phyloP scores from a whole-genome alignment of 78 protist species.

The Isochrysis galbana region DNA sequence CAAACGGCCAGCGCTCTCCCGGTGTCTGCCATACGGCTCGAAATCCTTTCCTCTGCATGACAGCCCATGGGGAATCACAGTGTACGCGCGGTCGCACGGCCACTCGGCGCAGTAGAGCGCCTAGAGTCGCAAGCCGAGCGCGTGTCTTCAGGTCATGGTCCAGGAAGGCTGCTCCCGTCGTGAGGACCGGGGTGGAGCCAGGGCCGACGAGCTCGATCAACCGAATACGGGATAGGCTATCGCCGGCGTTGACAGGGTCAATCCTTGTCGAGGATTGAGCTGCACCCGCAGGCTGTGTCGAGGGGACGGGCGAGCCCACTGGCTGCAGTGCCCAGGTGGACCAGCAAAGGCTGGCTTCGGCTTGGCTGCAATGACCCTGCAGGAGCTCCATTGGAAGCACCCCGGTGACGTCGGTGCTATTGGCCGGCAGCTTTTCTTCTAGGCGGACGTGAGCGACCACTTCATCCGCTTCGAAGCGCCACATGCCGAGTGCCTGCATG shows the following conservation, averaged over 20 bases:
- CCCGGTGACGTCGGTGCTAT: background rate
- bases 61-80: background rate
- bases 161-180: background rate
- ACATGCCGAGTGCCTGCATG: background rate
- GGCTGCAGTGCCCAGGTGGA: background rate
- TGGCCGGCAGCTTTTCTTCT: background rate
- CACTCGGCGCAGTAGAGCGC: background rate
- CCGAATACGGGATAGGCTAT: background rate
- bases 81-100: background rate
- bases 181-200: background rate
- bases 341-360: background rate
- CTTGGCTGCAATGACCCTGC: background rate
- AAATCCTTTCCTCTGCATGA: background rate
- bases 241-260: background rate
- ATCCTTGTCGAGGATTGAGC: background rate
- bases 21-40: background rate
- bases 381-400: background rate
- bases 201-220: background rate
- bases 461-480: background rate
- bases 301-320: background rate
- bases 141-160: background rate
- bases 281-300: background rate
- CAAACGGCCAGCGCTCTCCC: background rate
- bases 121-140: background rate
- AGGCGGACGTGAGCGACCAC: background rate